These are phyloP conservation scores for Myxozyma neglecta DNA, from an alignment of 805 yeast genomes.

Conservation along the genomic window DNA sequence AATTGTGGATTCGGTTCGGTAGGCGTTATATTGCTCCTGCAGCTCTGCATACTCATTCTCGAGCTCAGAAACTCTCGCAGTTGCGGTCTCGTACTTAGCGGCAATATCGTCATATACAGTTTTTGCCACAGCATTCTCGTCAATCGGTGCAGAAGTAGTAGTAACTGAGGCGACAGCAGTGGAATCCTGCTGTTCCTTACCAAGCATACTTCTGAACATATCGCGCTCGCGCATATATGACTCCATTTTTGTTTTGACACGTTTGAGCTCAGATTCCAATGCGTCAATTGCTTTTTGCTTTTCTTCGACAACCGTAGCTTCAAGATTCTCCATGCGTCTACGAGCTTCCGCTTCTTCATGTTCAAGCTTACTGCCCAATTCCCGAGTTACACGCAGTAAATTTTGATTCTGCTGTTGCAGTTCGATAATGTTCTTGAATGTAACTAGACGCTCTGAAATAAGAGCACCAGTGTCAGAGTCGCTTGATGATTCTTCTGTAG, in stretches of 20 bases:
- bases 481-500: slow-evolving; percentile 33
- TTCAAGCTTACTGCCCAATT: slow-evolving; percentile 71
- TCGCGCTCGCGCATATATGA: slow-evolving; percentile 69
- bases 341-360: slow-evolving; percentile 48
- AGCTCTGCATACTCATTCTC: slow-evolving; percentile 37
- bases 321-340: slow-evolving; percentile 33
- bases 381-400: slow-evolving; percentile 65
- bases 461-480: slow-evolving; percentile 69
- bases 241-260: slow-evolving; percentile 52
- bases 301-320: slow-evolving; percentile 40
- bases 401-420: slow-evolving; percentile 75
- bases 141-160: background rate
- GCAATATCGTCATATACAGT: slow-evolving; percentile 11
- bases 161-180: background rate
- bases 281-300: slow-evolving; percentile 40
- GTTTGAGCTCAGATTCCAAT: slow-evolving; percentile 43
- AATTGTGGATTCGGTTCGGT: slow-evolving; percentile 45
- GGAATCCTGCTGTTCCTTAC: background rate
- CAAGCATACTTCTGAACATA: slow-evolving; percentile 49
- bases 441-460: slow-evolving; percentile 71
- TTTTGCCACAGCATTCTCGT: slow-evolving; percentile 2
- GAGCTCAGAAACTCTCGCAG: slow-evolving; percentile 1
- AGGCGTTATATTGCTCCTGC: slow-evolving; percentile 42
- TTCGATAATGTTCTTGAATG: slow-evolving; percentile 65
- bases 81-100: slow-evolving; percentile 9